Evolutionary conservation across 805 yeast genomes (phyloP), one percentile per base, ranked within the genome.

Genomic region (Spencermartinsiella europaea): DNA sequence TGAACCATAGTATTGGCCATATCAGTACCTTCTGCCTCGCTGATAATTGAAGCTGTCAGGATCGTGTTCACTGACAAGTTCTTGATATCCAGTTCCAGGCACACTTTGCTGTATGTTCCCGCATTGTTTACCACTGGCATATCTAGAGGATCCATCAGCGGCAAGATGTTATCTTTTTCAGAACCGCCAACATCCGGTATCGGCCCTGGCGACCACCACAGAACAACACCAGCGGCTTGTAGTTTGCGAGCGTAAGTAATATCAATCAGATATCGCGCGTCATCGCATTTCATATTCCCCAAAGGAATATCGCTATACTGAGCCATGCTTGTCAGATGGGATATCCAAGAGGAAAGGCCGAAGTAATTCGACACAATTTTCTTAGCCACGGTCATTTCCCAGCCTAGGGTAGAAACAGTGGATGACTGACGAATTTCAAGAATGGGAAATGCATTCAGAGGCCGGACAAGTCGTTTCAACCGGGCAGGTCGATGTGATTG

Each of bases 121-220:
- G 96, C 84, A 45, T 75, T 74, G 63, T 85, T 87, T 49, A 87
- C 76, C 1, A 74, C 72, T 12, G 95, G 90, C 53, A 87, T 81
- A 14, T 78, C 80, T 38, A 81, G 67, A 31, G 80, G 83, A 48
- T 79, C 84, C 52, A 71, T 64, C 12, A 65, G 56, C 19, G 69
- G 61, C 8, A 69, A 51, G 47, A 79, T 80, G 19, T 68, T 70
- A 57, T 85, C 93, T 55, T 74, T 77, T 61, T 88, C 90, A 37
- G 69, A 60, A 0, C 95, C 96, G 25, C 96, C 97, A 58, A 78
- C 82, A 59, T 88, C 96, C 0, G 96, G 91, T 38, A 75, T 65
- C 0, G 91, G 85, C 15, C 73, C 72, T 2, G 81, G 77, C 0
- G 95, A 85, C 98, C 99, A 93, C 98, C 99, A 93, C 25, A 95